These are phyloP conservation scores for Cercophora newfieldiana DNA, from an alignment of 495 filamentous ascomycete genomes.

Conservation along the genomic window DNA sequence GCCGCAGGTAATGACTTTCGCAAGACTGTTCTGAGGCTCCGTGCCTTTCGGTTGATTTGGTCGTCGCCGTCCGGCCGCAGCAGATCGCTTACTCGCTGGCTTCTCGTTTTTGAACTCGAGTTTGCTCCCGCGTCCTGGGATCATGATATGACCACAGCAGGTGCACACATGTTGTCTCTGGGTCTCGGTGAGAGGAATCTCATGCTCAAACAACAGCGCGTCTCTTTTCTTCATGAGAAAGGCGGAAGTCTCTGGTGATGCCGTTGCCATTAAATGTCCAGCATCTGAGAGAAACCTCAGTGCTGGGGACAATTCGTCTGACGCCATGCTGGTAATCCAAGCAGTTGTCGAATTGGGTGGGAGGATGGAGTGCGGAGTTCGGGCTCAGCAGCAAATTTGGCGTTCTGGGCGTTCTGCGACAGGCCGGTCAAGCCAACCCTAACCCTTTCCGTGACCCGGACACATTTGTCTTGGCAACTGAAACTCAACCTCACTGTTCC, in stretches of 20 bases:
- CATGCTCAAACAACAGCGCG: constrained; percentile 43
- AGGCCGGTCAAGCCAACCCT: no score
- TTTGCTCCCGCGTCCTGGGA: constrained; percentile 42
- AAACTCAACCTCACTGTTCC: no score
- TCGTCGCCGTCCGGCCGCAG: constrained; percentile 5
- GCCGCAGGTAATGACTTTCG: constrained; percentile 47
- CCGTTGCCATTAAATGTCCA: constrained; percentile 47
- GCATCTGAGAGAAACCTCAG: constrained; percentile 50
- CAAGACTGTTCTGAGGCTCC: constrained; percentile 19
- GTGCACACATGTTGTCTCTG: constrained; percentile 50
- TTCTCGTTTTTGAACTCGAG: constrained; percentile 39
- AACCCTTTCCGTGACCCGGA: no score
- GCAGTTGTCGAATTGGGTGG: background rate
- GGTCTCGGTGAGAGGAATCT: constrained; percentile 41
- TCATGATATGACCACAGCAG: constrained; percentile 55
- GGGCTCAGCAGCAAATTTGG: background rate
- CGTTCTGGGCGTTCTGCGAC: no score
- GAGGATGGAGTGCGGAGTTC: background rate
- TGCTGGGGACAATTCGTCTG: constrained; percentile 29
- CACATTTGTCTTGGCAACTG: no score
- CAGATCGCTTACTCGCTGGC: constrained; percentile 15
- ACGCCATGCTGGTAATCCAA: constrained; percentile 27
- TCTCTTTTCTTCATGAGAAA: constrained; percentile 50
- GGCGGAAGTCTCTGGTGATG: constrained; percentile 50
- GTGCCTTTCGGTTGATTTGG: constrained; percentile 14